A percentile compares a stretch with the other conserved stretches of the same genome.
Conservation (phyloP, 805 yeast species). For the Pichia phayaonensis region DNA sequence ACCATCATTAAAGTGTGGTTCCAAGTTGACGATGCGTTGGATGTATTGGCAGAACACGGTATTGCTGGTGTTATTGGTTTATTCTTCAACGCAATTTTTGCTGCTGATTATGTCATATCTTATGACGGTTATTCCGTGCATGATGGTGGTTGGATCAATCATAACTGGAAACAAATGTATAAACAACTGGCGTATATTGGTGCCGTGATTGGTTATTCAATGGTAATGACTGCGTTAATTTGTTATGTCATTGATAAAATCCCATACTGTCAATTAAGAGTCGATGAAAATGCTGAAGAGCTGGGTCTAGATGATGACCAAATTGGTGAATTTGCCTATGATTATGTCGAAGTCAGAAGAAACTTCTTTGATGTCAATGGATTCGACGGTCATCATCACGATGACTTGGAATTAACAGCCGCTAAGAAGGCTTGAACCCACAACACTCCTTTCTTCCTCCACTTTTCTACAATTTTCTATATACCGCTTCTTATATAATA, state of each 20-base stretch:
- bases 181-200: conserved; percentile 78
- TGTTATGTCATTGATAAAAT: conserved; percentile 67
- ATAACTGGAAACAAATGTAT: conserved; percentile 86
- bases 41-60: conserved; percentile 98
- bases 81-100: conserved; percentile 83
- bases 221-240: conserved; percentile 68
- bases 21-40: conserved; percentile 85
- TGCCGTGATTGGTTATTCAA: conserved; percentile 69
- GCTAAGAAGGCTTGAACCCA: neutral
- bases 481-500: no score
- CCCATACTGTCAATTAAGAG: conserved; percentile 78
- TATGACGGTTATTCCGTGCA: conserved; percentile 82
- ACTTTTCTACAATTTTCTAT: no score
- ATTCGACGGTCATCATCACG: neutral
- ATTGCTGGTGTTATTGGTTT: conserved; percentile 90
- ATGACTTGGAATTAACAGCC: neutral
- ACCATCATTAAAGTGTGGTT: conserved; percentile 79
- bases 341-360: conserved; percentile 92
- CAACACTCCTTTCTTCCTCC: no score
- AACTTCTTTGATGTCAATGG: conserved; percentile 53
- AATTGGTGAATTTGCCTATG: conserved; percentile 98
- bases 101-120: conserved; percentile 80
- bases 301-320: conserved; percentile 93
- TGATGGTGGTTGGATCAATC: conserved; percentile 87
- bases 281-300: conserved; percentile 78